Base-by-base conservation (phyloP, 2,329 filamentous ascomycete species). In the Exophiala phaeomuriformis region DNA sequence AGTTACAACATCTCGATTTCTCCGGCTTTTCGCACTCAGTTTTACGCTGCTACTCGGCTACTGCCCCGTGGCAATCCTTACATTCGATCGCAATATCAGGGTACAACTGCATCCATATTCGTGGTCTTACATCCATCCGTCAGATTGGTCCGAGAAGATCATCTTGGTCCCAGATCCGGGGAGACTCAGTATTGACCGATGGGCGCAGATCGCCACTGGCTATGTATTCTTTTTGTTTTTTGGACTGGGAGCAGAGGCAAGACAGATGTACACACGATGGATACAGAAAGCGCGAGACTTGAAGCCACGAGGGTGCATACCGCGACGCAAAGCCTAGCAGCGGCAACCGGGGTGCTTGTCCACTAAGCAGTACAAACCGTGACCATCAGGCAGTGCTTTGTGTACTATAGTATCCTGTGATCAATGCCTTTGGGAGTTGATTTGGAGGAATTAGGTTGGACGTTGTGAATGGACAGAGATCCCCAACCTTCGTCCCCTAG, bases 191-290 rank as follows among this genome's bases (percentile, higher is more conserved):
- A 77, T 77, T 55, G 78, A 84, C 63, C 75, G 77, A 31, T 86
- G 80, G 79, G 71, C 78, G 19, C 75, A 78, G 44, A 69, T 84
- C 6, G 72, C 64, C 0, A 70, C 75, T 2, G 79, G 78, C 0
- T 74, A 78, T 54, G 53, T 82, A 29, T 67, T 81, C 8, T 86
- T 86, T 63, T 49, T 77, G n/a, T 78, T 83, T 62, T 85, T 85
- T 59, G 83, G 84, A 5, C 76, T 82, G 10, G 83, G 83, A 31
- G 71, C 70, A 29, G 83, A 86, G 62, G 82, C 82, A 0, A 69
- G 72, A 3, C 69, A 71, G 28, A 77, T 80, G 66, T 84, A 84
- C 63, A 71, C 70, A 49, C 65, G 67, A 3, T 69, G 72, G 52
- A 62, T 77, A 45, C 31, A 48, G 37, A 43, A 42, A 57, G 69